A percentile compares a stretch with the other conserved stretches of the same genome.
phyloP scores from a whole-genome alignment of 345 rosid species.

The Populus deltoides region DNA sequence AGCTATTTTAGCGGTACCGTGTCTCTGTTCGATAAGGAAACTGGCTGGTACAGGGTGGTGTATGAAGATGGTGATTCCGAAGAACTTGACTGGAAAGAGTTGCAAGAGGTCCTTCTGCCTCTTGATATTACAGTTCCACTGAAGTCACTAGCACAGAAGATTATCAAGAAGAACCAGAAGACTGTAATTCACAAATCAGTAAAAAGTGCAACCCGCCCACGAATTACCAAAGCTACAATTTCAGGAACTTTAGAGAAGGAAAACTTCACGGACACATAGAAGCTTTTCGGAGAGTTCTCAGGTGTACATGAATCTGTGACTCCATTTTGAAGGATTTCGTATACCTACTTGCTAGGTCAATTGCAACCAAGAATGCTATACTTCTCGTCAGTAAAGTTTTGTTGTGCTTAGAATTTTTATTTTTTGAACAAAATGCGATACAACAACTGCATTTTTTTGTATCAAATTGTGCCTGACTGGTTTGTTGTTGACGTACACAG shows the following conservation, averaged over 20 bases:
- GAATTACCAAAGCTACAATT: conserved; percentile 4
- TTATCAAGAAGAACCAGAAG: conserved; percentile 44
- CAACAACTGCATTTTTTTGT: background rate
- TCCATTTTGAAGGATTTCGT: background rate
- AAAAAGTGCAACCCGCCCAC: background rate
- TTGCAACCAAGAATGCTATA: background rate
- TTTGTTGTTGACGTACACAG: background rate
- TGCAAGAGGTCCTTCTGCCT: conserved; percentile 63
- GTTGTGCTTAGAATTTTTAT: background rate
- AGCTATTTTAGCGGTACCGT: conserved; percentile 53
- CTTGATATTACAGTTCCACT: conserved; percentile 63
- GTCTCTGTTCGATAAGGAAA: conserved; percentile 56
- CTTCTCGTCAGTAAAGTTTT: background rate
- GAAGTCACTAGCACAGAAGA: conserved; percentile 54
- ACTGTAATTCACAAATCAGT: conserved; percentile 7
- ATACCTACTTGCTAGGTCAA: background rate
- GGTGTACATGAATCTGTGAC: background rate
- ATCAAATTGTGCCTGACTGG: background rate
- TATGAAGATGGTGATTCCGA: conserved; percentile 88
- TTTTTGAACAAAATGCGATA: background rate
- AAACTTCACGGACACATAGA: background rate
- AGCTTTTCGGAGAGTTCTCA: background rate
- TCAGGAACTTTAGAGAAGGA: background rate
- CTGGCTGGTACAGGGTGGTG: conserved; percentile 74
- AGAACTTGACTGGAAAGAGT: conserved; percentile 77